Evolutionary conservation across 164 flowering plant species (phyloP), one percentile per base, ranked within the genome.

Genomic region (Tetrastigma voinierianum): DNA sequence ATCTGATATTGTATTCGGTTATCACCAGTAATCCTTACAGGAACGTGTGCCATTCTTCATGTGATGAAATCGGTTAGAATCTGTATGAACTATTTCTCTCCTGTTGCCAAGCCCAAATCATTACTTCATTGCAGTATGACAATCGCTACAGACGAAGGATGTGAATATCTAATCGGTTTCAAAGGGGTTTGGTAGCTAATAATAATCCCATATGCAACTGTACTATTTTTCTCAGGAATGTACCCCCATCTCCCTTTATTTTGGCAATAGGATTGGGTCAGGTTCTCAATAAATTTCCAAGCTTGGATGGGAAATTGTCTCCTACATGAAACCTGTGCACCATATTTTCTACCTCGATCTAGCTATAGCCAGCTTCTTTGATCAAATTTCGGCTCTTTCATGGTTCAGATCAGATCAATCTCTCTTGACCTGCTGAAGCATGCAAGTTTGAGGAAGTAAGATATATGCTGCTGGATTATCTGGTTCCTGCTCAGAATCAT

Each of bases 321-420:
- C 91, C 97, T 0, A 88, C 97, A 59, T 82, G 81, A 74, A 93
- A 93, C 67, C 76, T 84, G 70, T 89, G 90, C 11, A 88, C 81
- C 56, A 58, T n/a, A n/a, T 81, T 84, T 59, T 77, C 82, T 17
- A 75, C 67, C 76, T 93, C 98, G 24, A 91, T 74, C 98, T 97
- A 93, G 66, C 96, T 93, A 64, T 86, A 88, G 7, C 98, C 98
- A 1, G 94, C 92, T 82, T 90, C 96, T 78, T 93, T 91, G 1
- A 61, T 76, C 84, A 91, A 51, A 23, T 84, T 82, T 46, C 77
- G 80, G n/a, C 68, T 86, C 81, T 76, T 80, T 91, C 96, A 93
- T 89, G 47, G 79, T 91, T 67, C 97, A 75, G 63, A 86, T 80
- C 9, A 9, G 74, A n/a, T 74, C 2, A 83, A 14, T 80, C 61